Evolutionary conservation across 164 flowering plant genomes (phyloP).

Genomic region (Cinnamomum chago): DNA sequence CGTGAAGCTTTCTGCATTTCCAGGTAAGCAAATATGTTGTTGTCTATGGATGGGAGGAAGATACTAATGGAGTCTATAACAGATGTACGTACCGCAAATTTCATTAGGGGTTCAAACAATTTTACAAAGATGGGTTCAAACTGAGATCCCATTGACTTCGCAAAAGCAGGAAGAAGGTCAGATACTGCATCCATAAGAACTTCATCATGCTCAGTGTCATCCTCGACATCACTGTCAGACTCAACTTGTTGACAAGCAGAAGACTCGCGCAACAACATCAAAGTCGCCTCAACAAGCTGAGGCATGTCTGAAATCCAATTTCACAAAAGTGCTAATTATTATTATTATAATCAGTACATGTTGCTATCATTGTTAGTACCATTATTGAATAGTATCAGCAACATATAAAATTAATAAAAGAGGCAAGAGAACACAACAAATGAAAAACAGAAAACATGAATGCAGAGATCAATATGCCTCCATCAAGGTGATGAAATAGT

Average conservation of each 20-base stretch:
- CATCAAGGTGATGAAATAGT: not conserved
- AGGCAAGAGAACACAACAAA: not conserved
- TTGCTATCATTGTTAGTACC: not conserved
- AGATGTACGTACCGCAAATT: conserved; percentile 67
- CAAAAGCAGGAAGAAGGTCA: conserved; percentile 95
- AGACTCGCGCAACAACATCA: conserved; percentile 64
- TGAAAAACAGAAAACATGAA: no score
- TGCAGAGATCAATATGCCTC: not conserved
- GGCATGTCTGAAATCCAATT: conserved; percentile 51
- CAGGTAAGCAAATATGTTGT: conserved; percentile 7
- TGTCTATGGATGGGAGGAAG: not conserved
- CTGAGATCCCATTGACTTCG: conserved; percentile 87
- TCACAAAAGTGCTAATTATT: not conserved
- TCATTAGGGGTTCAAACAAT: conserved; percentile 85
- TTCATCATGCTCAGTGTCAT: conserved; percentile 83
- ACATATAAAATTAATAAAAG: not conserved
- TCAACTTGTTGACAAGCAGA: conserved; percentile 84
- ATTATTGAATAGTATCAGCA: not conserved
- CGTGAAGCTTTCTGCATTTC: conserved; percentile 70
- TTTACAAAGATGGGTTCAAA: conserved; percentile 78
- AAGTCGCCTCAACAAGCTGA: conserved; percentile 74
- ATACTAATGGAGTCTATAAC: not conserved
- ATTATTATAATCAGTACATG: not conserved
- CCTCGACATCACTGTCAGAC: conserved; percentile 76
- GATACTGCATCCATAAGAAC: conserved; percentile 98